Evolutionary conservation across 1,139 yeast species (phyloP), one percentile per base, ranked within the genome.

Genomic region (Wickerhamiella pararugosa): DNA sequence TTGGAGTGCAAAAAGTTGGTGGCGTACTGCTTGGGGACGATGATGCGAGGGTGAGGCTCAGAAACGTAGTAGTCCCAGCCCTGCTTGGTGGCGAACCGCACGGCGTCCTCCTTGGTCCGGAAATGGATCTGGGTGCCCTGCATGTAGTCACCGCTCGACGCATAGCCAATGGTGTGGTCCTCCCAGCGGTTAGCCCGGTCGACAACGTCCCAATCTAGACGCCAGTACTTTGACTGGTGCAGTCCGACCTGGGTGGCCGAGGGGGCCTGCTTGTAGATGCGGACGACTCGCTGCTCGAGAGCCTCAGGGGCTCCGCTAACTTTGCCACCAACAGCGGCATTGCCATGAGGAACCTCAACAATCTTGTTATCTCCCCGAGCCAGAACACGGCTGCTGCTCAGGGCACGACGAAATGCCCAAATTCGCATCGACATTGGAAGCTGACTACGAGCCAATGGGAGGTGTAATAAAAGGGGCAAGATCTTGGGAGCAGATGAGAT

Each of bases 161-260:
- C 87, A 67, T 81, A 83, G 11, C 94, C 94, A 64, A 82, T 83
- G 56, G 82, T 67, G 56, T 82, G 92, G 61, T 83, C 82, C 59
- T 82, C 94, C 94, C 94, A 83, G 58, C 93, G 69, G 65, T 82
- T 76, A 34, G 81, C 84, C 54, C 79, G 75, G 38, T 78, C 78
- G 45, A 79, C 65, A 35, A 80, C 73, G 56, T 83, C 94, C 90
- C 92, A 83, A 62, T 83, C 94, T 49, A 83, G 58, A 56, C 74
- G 75, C 94, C 94, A 83, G 52, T 63, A 64, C 49, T 54, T 51
- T 39, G 69, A 59, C 44, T 62, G 64, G 47, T 54, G 58, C 25
- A 53, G 55, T 10, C 87, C 83, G 35, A 83, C 75, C 64, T 83
- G 94, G 29, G 92, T 82, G 36, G 94, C 92, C 8, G 86, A 71